Evolutionary conservation across 2,329 filamentous ascomycete species (phyloP).

Genomic region (Cordyceps sp.): DNA sequence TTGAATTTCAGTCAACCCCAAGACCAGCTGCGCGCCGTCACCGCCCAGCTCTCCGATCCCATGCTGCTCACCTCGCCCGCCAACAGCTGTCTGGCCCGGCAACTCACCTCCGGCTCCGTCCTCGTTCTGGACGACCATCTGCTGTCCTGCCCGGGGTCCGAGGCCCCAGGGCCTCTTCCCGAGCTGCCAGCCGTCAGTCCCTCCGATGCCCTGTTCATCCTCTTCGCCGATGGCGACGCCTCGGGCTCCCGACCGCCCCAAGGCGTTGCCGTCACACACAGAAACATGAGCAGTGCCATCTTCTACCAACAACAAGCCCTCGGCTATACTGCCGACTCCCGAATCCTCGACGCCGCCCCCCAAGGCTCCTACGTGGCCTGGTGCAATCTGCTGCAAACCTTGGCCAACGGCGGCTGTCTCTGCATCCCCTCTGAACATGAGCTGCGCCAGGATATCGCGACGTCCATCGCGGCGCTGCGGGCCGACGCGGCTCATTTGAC

Average conservation of each 20-base stretch:
- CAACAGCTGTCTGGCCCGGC: not conserved
- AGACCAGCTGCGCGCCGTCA: not conserved
- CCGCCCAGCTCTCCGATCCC: not conserved
- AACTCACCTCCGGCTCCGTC: not conserved
- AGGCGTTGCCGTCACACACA: not conserved
- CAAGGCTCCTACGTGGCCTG: slow-evolving; percentile 1
- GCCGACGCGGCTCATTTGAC: slow-evolving; percentile 1
- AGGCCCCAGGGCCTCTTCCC: not conserved
- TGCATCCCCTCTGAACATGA: slow-evolving; percentile 1
- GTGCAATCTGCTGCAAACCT: slow-evolving; percentile 2
- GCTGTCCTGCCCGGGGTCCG: not conserved
- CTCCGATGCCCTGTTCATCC: slow-evolving; percentile 1
- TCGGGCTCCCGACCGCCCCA: not conserved
- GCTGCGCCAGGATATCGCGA: not conserved
- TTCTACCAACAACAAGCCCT: slow-evolving; percentile 1
- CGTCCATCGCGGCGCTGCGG: not conserved
- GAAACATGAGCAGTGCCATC: slow-evolving; percentile 1
- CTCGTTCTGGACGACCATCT: not conserved
- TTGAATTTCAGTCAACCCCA: slow-evolving; percentile 3
- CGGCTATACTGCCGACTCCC: not conserved
- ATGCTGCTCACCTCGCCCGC: not conserved
- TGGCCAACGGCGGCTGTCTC: slow-evolving; percentile 1
- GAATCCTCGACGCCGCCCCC: not conserved
- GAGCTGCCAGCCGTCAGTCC: slow-evolving; percentile 1
- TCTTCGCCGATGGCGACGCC: not conserved